Base-by-base conservation (phyloP, 1,139 yeast species). In the Sugiyamaella pinicola region DNA sequence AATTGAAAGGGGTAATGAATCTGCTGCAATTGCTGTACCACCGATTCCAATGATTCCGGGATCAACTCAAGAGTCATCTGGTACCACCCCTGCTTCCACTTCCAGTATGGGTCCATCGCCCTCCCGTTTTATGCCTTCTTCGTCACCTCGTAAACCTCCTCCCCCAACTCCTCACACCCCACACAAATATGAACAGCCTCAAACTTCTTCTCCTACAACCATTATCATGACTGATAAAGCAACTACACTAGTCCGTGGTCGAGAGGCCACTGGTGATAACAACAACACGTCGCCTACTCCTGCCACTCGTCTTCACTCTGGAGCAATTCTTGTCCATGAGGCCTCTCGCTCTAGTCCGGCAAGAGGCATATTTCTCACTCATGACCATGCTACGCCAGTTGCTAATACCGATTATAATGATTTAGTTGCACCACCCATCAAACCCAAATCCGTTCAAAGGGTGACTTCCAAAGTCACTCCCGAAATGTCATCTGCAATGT, bases 261-360 rank as follows among this genome's bases (percentile, higher is more conserved):
- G 39, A 15, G 49, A 46, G 19, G 35, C 47, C 31, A 50, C 50
- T 48, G 49, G 49, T 31, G 28, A 50, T 37, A 19, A 21, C 31
- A 40, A 49, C 33, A 19, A 22, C 33, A 34, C 60, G 34, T 62
- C 65, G 17, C 67, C 68, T 1, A 64, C 68, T 10, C 67, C 67
- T 6, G 67, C 67, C 13, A 59, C 59, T 40, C 60, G 68, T 13
- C 52, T 56, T 52, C 60, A 57, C 35, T 62, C 67, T 7, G 52
- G 56, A 10, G 57, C 67, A 4, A 59, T 60, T 37, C 59, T 65
- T 9, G 66, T 65, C n/a, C 55, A 66, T 13, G 64, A 54, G 19
- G 68, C 69, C 3, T 63, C 65, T 24, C 66, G 63, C 39, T 56
- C 61, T 17, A 57, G 64, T 34, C 69, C 69, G 1, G 69, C 69